Conservation (phyloP, 108 stramenopile genomes). For the Nitzschia sp. region DNA sequence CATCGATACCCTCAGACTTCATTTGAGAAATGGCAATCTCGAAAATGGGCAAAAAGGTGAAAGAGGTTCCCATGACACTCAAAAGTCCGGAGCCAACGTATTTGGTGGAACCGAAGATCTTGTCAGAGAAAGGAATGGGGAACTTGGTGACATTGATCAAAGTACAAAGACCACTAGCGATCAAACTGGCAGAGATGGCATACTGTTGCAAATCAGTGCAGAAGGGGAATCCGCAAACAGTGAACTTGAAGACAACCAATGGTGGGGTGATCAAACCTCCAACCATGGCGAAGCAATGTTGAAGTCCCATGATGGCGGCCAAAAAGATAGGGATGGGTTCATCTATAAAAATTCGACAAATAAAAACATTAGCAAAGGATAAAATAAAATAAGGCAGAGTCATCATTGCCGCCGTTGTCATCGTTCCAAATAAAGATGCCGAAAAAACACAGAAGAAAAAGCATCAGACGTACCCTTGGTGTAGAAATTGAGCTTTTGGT, state of each 20-base stretch:
- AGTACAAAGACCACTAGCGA: slow-evolving; percentile 67
- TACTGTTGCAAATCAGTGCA: slow-evolving; percentile 60
- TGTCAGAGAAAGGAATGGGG: slow-evolving; percentile 53
- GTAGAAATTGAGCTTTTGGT: slow-evolving; percentile 42
- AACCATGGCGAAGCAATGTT: slow-evolving; percentile 83
- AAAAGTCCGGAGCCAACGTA: slow-evolving; percentile 72
- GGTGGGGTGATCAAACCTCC: slow-evolving; percentile 72
- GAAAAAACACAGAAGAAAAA: too few species aligned
- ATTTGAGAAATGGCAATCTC: slow-evolving; percentile 70
- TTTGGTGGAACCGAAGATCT: slow-evolving; percentile 45
- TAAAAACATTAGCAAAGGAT: too few species aligned
- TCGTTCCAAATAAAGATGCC: slow-evolving; percentile 6
- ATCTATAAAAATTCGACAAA: slow-evolving; percentile 19
- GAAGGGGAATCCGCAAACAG: slow-evolving; percentile 50
- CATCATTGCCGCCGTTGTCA: neutral
- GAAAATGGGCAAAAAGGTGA: slow-evolving; percentile 76
- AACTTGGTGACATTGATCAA: slow-evolving; percentile 61
- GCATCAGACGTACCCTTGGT: slow-evolving; percentile 30
- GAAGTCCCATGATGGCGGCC: slow-evolving; percentile 55
- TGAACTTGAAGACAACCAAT: slow-evolving; percentile 54
- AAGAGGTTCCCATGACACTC: slow-evolving; percentile 81
- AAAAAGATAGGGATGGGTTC: slow-evolving; percentile 56
- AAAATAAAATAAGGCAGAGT: neutral
- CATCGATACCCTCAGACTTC: slow-evolving; percentile 54
- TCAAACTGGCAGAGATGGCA: slow-evolving; percentile 66